phyloP scores from a whole-genome alignment of 768 basidiomycete genomes.

The Auricularia cornea region DNA sequence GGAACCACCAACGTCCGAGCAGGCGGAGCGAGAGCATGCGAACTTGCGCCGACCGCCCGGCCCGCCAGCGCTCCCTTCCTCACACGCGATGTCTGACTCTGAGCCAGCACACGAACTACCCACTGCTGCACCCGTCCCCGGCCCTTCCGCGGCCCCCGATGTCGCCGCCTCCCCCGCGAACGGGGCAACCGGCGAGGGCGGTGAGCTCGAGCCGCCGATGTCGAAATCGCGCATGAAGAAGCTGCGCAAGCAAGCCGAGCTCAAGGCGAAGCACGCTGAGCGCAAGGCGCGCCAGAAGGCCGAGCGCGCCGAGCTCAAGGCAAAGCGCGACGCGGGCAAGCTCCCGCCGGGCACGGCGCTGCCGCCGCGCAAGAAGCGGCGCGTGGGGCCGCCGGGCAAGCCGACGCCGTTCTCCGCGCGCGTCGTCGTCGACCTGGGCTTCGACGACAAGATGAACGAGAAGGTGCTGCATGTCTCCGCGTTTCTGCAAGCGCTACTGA shows the following conservation, averaged over 20 bases:
- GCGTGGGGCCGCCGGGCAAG: constrained; percentile 24
- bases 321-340: constrained; percentile 59
- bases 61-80: neutral
- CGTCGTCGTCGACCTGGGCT: constrained; percentile 80
- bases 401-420: constrained; percentile 46
- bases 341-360: neutral
- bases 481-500: no score
- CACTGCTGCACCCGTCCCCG: no score
- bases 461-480: constrained; percentile 65
- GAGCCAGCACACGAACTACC: neutral
- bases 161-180: no score
- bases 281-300: constrained; percentile 67
- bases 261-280: constrained; percentile 44
- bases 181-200: neutral
- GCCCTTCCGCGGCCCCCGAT: no score
- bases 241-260: neutral
- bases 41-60: neutral
- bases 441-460: constrained; percentile 89
- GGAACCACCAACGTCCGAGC: neutral
- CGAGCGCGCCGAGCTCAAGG: constrained; percentile 54
- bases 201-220: neutral
- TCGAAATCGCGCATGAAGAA: constrained; percentile 1
- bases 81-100: neutral
- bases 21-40: neutral
- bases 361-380: constrained; percentile 38